Conservation (phyloP, 2,329 filamentous ascomycete genomes). For the Phaeoacremonium minimum region DNA sequence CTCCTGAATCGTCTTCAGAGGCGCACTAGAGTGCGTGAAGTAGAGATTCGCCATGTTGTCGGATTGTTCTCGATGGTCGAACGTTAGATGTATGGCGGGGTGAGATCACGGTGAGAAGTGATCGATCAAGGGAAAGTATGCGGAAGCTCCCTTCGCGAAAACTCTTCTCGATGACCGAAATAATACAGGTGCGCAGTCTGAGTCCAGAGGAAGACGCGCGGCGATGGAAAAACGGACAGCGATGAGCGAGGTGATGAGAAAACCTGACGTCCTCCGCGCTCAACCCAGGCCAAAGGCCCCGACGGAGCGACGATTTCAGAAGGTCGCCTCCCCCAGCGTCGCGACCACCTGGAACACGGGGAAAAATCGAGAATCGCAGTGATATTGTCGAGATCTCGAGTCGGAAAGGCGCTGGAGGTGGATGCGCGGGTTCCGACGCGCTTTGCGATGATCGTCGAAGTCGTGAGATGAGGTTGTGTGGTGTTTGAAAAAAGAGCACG, state of each 20-base stretch:
- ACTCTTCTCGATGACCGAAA: too few relatives aligned
- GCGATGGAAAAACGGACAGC: neutral
- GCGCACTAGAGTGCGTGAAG: slow-evolving; percentile 89
- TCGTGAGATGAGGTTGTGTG: slow-evolving; percentile 39
- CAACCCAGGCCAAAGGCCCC: slow-evolving; percentile 32
- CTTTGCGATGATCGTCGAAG: slow-evolving; percentile 37
- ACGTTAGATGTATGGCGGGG: slow-evolving; percentile 7
- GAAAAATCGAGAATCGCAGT: slow-evolving; percentile 30
- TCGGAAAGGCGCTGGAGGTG: slow-evolving; percentile 24
- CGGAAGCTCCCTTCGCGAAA: too few relatives aligned
- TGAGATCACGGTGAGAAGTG: too few relatives aligned
- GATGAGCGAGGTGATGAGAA: slow-evolving; percentile 5
- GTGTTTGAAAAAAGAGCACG: slow-evolving; percentile 19
- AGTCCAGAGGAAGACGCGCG: neutral
- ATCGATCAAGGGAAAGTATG: too few relatives aligned
- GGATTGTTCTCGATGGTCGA: slow-evolving; percentile 23
- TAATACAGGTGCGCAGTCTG: neutral
- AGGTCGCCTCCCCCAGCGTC: slow-evolving; percentile 33
- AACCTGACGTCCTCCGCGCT: slow-evolving; percentile 12
- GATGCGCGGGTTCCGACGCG: slow-evolving; percentile 47
- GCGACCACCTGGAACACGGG: slow-evolving; percentile 33
- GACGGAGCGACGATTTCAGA: slow-evolving; percentile 24
- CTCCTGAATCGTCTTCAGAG: slow-evolving; percentile 95
- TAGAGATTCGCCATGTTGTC: slow-evolving; percentile 84
- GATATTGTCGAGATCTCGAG: slow-evolving; percentile 25